Conservation (phyloP, 306 rosid genomes). For the Vicia sativa region DNA sequence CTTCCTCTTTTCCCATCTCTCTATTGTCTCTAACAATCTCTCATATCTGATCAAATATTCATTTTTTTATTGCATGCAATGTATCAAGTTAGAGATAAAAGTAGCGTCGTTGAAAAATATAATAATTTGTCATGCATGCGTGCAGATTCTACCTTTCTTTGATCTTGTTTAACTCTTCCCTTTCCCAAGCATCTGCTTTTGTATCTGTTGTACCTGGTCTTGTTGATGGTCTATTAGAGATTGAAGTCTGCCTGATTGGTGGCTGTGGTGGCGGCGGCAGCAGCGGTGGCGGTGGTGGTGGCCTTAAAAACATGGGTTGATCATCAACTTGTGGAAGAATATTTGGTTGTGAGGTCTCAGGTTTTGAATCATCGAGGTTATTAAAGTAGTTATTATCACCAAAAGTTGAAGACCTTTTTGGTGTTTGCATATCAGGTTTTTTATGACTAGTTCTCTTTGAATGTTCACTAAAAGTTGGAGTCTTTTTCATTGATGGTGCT, state of each 20-base stretch:
- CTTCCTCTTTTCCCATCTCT: conserved; percentile 75
- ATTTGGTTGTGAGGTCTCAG: conserved; percentile 37
- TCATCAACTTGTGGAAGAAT: conserved; percentile 21
- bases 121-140: background rate
- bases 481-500: conserved; percentile 45
- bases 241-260: background rate
- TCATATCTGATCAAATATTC: conserved; percentile 54
- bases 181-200: conserved; percentile 75
- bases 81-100: background rate
- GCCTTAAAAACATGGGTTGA: conserved; percentile 32
- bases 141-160: conserved; percentile 54
- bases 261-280: conserved; percentile 17
- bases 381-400: conserved; percentile 6
- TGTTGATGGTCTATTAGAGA: conserved; percentile 18
- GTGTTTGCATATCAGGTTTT: conserved; percentile 39
- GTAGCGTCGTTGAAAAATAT: background rate
- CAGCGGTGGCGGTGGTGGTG: background rate
- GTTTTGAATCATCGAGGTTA: conserved; percentile 24
- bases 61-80: conserved; percentile 21
- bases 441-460: background rate
- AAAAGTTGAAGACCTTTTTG: conserved; percentile 27
- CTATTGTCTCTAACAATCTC: conserved; percentile 50
- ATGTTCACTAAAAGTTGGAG: conserved; percentile 37
- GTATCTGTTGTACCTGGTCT: conserved; percentile 31
- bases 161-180: conserved; percentile 58